phyloP scores from a whole-genome alignment of 257 asterid species.

The Cynanchum wilfordii region DNA sequence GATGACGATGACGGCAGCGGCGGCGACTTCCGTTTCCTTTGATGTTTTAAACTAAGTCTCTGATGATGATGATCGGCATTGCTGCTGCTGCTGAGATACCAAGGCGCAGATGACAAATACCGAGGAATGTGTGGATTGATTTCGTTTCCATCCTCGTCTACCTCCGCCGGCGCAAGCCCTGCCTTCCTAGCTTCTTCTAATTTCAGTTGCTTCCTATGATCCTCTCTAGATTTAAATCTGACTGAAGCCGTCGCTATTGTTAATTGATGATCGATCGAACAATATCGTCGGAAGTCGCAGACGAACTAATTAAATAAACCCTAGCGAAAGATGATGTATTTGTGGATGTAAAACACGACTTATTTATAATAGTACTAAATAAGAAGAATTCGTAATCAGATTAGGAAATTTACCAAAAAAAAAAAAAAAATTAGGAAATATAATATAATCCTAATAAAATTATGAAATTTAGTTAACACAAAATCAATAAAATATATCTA shows the following conservation, averaged over 20 bases:
- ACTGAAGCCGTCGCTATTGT: conserved; percentile 83
- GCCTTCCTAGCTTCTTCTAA: conserved; percentile 98
- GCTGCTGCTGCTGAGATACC: conserved; percentile 49
- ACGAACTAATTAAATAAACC: not conserved
- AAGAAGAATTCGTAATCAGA: too few relatives aligned
- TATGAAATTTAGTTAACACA: too few relatives aligned
- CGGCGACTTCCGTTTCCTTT: conserved; percentile 64
- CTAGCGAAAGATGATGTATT: not conserved
- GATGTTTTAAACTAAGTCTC: conserved; percentile 98
- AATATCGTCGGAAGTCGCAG: not conserved
- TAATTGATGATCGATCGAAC: not conserved
- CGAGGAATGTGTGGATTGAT: conserved; percentile 98
- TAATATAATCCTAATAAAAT: too few relatives aligned
- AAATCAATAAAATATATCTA: too few relatives aligned
- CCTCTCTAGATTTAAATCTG: conserved; percentile 92
- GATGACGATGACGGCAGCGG: too few relatives aligned
- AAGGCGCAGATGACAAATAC: conserved; percentile 93
- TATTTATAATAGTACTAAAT: too few relatives aligned
- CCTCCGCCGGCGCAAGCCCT: conserved; percentile 95
- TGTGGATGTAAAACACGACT: too few relatives aligned
- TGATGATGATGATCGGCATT: conserved; percentile 42
- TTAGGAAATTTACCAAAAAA: too few relatives aligned
- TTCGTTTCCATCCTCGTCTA: conserved; percentile 96
- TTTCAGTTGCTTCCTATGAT: conserved; percentile 86
- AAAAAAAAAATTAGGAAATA: too few relatives aligned